Evolutionary conservation across 495 filamentous ascomycete genomes (phyloP).

Genomic region (Xanthoparmelia taractica): DNA sequence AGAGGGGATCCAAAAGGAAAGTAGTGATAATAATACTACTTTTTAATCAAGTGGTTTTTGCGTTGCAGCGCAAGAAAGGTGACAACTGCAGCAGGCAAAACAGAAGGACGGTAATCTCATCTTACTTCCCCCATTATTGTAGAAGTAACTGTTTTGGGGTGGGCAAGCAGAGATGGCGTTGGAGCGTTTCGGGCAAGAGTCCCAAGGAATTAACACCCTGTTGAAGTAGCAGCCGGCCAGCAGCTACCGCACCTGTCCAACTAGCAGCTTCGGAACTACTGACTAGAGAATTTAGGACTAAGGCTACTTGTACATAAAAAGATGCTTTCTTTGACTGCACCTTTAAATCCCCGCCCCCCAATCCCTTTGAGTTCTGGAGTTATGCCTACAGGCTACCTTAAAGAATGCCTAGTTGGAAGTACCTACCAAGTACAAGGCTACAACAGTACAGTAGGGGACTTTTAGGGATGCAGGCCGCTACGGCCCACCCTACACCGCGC

Average conservation of each 20-base stretch:
- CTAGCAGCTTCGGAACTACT: neutral
- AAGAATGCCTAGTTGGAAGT: neutral
- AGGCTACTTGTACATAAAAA: slow-evolving; percentile 1
- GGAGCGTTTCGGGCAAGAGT: slow-evolving; percentile 9
- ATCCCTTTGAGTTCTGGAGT: neutral
- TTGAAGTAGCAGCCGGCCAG: slow-evolving; percentile 3
- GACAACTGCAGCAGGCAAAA: neutral
- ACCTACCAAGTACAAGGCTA: too few relatives aligned
- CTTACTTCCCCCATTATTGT: neutral
- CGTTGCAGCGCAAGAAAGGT: slow-evolving; percentile 6
- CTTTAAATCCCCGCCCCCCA: neutral
- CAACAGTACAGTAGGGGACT: too few relatives aligned
- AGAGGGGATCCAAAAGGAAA: neutral
- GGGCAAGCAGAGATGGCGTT: slow-evolving; percentile 2
- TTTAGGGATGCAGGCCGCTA: neutral
- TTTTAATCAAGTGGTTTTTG: too few relatives aligned
- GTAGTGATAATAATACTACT: too few relatives aligned
- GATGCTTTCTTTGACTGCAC: neutral
- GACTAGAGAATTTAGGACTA: neutral
- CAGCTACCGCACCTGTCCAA: slow-evolving; percentile 6
- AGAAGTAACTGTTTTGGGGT: neutral
- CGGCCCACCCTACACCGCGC: neutral
- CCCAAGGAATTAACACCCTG: slow-evolving; percentile 1
- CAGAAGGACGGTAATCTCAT: slow-evolving; percentile 2
- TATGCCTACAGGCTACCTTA: neutral